Base-by-base conservation (phyloP, 192 early-diverging fungal genomes). In the Dispira simplex region DNA sequence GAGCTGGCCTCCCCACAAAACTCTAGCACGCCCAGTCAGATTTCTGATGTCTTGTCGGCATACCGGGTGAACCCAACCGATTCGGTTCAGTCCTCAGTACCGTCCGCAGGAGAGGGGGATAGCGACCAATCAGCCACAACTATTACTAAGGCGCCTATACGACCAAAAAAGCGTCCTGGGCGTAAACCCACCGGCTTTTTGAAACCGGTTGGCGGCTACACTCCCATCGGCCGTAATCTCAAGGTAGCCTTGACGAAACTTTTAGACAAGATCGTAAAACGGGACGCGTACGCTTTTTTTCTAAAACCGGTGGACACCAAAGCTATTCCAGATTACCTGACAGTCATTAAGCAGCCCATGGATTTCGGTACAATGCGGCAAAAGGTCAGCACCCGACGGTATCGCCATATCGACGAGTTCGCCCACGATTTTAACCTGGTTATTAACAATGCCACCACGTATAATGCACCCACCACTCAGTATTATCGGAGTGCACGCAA, bases 211-310 rank as follows among this genome's bases (percentile, higher is more conserved):
- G 46, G 32, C 26, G 43, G 43, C 18, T 62, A 62, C 18, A 44
- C 43, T 9, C 59, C 59, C 16, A 62, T 62, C 43, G 59, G 59
- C 28, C 59, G 59, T 2, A 62, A 82, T 64, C 72, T 91, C 39
- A 81, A 79, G 46, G 74, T 80, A 23, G 75, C 84, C 39, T 77
- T 85, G 27, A 60, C 69, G 55, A 87, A 86, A 60, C 67, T 87
- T 21, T 65, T 87, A 48, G 78, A 80, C 44, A 77, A 74, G 32
- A 79, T 91, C 62, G 74, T 79, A 57, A 85, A 82, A 83, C 82
- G 79, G 58, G 93, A 96, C 69, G 78, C 74, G 0, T 96, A 96
- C 72, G 90, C 85, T 0, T 87, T 93, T 64, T 97, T 97, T 63
- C 67, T 86, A 8, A 81, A 86, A 47, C 93, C 93, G 0, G 93